Percentiles rank a stretch among this genome's conserved stretches.
phyloP scores from a whole-genome alignment of 495 filamentous ascomycete genomes.

The Penicillium antarcticum region DNA sequence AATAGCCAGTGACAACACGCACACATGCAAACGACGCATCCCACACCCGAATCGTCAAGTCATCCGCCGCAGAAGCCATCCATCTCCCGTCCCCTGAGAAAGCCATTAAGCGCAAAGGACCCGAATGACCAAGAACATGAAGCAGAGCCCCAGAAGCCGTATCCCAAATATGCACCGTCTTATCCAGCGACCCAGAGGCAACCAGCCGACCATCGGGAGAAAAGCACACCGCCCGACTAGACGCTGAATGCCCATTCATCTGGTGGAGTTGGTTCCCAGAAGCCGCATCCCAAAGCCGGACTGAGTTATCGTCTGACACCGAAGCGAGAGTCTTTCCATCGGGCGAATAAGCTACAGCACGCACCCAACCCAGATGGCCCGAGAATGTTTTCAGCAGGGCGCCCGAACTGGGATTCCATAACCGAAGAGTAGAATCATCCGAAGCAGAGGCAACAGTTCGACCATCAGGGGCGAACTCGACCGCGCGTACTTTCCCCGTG shows the following conservation, averaged over 20 bases:
- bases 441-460: conserved; percentile 3
- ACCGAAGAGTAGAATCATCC: conserved; percentile 2
- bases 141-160: conserved; percentile 6
- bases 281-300: conserved; percentile 15
- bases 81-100: not conserved
- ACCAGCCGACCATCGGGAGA: conserved; percentile 15
- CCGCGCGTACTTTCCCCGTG: conserved; percentile 6
- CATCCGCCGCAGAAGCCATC: conserved; percentile 3
- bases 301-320: conserved; percentile 9
- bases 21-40: not conserved
- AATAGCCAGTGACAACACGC: conserved; percentile 1
- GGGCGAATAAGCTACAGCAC: conserved; percentile 13
- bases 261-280: conserved; percentile 2
- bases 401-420: conserved; percentile 2
- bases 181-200: conserved; percentile 12
- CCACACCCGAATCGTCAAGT: conserved; percentile 5
- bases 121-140: not conserved
- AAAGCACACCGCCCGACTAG: conserved; percentile 2
- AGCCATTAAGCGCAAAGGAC: not conserved
- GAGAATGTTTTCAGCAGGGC: not conserved
- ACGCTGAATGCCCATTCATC: not conserved
- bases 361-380: conserved; percentile 11
- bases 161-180: conserved; percentile 16
- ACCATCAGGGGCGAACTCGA: conserved; percentile 5
- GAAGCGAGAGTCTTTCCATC: conserved; percentile 16